Evolutionary conservation across 2,329 filamentous ascomycete species (phyloP), one percentile per base, ranked within the genome.

Genomic region (Aspergillus oerlinghausenensis): DNA sequence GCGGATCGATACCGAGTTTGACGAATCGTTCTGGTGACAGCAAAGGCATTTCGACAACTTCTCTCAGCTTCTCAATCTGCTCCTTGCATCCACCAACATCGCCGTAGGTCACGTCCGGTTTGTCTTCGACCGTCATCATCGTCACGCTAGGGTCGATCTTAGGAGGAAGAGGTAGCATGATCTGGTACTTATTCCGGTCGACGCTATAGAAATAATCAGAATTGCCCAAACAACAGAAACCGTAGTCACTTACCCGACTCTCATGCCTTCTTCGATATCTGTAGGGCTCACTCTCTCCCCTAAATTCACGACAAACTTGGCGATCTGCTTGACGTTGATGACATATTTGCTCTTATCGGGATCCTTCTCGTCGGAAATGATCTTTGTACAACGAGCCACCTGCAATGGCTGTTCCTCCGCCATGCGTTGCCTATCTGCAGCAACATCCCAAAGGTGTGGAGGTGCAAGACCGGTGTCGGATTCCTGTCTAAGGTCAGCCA

Each of bases 111-210:
- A 99, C 94, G 75, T 99, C 94, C 17, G 94, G 94, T 82, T 99
- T 99, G 80, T 99, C 94, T 80, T 99, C 94, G 63, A 99, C 94
- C 51, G 94, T 97, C 94, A 99, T 99, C 94, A 99, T 99, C 42
- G 94, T 99, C 65, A 99, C 94, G 66, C 90, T 96, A 54, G 94
- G 93, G 71, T 99, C 94, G 79, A 99, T 99, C 83, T 97, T 99
- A 38, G 94, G 94, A 47, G 94, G 94, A 54, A 99, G 80, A 38
- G 94, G 94, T 50, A 99, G 83, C 75, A 99, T 87, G 70, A 99
- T 99, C 79, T 99, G 94, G 78, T 99, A 99, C 82, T 99, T 99
- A 81, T 95, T 97, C 56, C 94, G 85, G 77, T 99, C 94, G 73
- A 99, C 94, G 72, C 85, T 84, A 57, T 23, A 21, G n/a, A 40